Conservation (phyloP, 345 rosid species). For the Euphorbia peplus region DNA sequence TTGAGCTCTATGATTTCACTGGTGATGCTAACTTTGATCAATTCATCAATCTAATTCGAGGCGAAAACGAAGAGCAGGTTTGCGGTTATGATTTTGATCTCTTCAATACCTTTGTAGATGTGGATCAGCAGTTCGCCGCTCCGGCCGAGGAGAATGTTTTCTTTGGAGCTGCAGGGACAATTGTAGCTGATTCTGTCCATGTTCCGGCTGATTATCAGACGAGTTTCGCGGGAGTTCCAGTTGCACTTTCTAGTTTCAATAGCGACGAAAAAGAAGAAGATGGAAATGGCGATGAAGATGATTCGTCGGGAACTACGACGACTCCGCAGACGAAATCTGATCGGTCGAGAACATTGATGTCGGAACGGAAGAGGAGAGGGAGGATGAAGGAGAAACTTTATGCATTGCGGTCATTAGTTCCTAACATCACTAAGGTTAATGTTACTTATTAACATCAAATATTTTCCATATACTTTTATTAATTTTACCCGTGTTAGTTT, state of each 20-base stretch:
- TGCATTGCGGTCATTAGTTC: slow-evolving; percentile 78
- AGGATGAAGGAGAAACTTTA: slow-evolving; percentile 91
- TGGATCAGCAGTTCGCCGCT: slow-evolving; percentile 21
- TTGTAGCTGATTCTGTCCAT: neutral
- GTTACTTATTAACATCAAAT: neutral
- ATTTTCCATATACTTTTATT: no score
- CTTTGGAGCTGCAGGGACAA: no score
- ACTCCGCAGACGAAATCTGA: slow-evolving; percentile 45
- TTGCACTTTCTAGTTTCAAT: slow-evolving; percentile 38
- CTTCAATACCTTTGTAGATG: slow-evolving; percentile 27
- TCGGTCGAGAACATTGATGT: slow-evolving; percentile 68
- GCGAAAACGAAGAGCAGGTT: slow-evolving; percentile 37
- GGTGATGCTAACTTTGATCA: slow-evolving; percentile 55
- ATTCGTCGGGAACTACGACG: slow-evolving; percentile 55
- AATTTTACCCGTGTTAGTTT: no score
- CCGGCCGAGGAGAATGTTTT: no score
- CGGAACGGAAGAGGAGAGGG: slow-evolving; percentile 66
- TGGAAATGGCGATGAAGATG: slow-evolving; percentile 47
- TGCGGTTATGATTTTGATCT: slow-evolving; percentile 33
- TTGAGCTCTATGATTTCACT: slow-evolving; percentile 47
- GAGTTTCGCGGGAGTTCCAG: slow-evolving; percentile 17
- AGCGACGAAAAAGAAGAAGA: slow-evolving; percentile 29
- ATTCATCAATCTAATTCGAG: slow-evolving; percentile 51
- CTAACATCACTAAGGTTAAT: slow-evolving; percentile 82
- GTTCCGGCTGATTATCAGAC: slow-evolving; percentile 25